phyloP scores from a whole-genome alignment of 208 protist genomes.

The Leptomonas pyrrhocoris region DNA sequence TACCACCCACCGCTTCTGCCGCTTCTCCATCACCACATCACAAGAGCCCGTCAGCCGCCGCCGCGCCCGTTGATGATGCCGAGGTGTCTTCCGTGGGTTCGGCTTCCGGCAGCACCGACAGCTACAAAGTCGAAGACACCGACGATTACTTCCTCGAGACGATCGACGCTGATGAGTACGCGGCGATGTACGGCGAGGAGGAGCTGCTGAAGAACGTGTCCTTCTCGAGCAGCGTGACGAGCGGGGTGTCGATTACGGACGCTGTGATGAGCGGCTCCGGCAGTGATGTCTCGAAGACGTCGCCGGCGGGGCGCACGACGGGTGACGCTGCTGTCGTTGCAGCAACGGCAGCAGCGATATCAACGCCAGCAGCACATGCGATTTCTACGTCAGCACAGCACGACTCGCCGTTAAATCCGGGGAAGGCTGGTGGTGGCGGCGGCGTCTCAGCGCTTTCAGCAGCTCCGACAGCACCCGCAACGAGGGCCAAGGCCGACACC shows the following conservation, averaged over 20 bases:
- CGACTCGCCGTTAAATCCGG: too few relatives aligned
- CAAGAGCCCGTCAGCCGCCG: not conserved
- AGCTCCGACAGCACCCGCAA: not conserved
- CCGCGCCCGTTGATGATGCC: not conserved
- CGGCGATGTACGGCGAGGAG: slow-evolving; percentile 28
- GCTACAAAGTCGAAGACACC: slow-evolving; percentile 42
- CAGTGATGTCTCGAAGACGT: slow-evolving; percentile 4
- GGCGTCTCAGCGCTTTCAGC: too few relatives aligned
- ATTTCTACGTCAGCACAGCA: too few relatives aligned
- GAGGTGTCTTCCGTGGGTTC: slow-evolving; percentile 15
- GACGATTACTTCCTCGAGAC: slow-evolving; percentile 55
- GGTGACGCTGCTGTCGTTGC: not conserved
- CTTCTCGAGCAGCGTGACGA: slow-evolving; percentile 47
- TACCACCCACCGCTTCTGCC: not conserved
- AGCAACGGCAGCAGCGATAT: not conserved
- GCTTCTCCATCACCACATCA: not conserved
- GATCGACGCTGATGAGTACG: slow-evolving; percentile 44
- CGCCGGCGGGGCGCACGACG: not conserved
- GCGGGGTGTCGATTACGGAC: slow-evolving; percentile 30
- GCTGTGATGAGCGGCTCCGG: not conserved
- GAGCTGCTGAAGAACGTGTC: slow-evolving; percentile 35
- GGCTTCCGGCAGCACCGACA: slow-evolving; percentile 22
- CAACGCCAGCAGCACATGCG: not conserved
- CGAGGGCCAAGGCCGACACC: not conserved
- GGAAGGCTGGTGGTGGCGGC: too few relatives aligned